These are phyloP conservation scores for Aureobasidium mangrovei DNA, from an alignment of 2,329 filamentous ascomycete species.

Conservation along the genomic window DNA sequence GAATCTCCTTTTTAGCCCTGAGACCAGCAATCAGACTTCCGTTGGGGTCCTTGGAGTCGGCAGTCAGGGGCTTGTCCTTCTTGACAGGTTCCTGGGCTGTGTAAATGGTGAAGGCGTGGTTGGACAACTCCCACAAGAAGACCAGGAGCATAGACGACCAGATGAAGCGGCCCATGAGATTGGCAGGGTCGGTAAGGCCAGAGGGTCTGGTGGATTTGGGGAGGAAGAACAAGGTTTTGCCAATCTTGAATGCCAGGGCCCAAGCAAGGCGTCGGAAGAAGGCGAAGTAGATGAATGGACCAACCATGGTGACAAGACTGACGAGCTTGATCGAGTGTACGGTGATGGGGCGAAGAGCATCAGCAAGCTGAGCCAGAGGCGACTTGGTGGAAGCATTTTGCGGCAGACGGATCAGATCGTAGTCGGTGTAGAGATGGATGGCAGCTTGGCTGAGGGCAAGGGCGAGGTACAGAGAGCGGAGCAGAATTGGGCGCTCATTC, in stretches of 20 bases:
- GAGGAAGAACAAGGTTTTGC: slow-evolving; percentile 66
- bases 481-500: slow-evolving; percentile 79
- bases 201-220: slow-evolving; percentile 55
- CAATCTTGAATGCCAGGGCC: slow-evolving; percentile 60
- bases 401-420: slow-evolving; percentile 55
- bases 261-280: slow-evolving; percentile 57
- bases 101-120: slow-evolving; percentile 70
- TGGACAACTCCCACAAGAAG: slow-evolving; percentile 67
- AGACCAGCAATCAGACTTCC: slow-evolving; percentile 78
- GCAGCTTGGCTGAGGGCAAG: slow-evolving; percentile 62
- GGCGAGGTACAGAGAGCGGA: slow-evolving; percentile 60
- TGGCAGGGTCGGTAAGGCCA: slow-evolving; percentile 49
- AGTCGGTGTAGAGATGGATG: slow-evolving; percentile 62
- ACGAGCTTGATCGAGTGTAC: slow-evolving; percentile 3
- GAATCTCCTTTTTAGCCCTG: slow-evolving; percentile 70
- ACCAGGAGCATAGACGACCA: slow-evolving; percentile 57
- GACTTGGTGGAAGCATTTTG: background rate
- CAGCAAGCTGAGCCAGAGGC: background rate
- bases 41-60: slow-evolving; percentile 72
- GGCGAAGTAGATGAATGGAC: slow-evolving; percentile 48
- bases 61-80: slow-evolving; percentile 72
- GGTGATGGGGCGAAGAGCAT: background rate
- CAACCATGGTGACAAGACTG: slow-evolving; percentile 19
- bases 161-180: slow-evolving; percentile 43
- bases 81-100: slow-evolving; percentile 75